Evolutionary conservation across 2,329 filamentous ascomycete genomes (phyloP).

Genomic region (Scytalidium lignicola): DNA sequence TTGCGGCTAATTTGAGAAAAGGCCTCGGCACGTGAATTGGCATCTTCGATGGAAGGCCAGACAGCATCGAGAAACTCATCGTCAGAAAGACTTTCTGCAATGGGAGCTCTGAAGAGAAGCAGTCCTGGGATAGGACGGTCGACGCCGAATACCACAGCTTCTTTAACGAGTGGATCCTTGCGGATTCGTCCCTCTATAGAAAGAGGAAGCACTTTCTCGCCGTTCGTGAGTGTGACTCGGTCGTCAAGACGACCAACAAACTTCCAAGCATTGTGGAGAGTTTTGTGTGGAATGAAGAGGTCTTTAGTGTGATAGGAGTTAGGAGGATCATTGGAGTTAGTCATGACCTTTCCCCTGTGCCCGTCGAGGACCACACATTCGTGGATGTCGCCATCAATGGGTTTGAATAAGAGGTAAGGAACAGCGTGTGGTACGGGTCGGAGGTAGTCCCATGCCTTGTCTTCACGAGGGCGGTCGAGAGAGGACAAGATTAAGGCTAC

Average conservation of each 20-base stretch:
- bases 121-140: slow-evolving; percentile 47
- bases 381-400: slow-evolving; percentile 25
- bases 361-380: slow-evolving; percentile 31
- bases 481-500: slow-evolving; percentile 57
- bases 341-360: slow-evolving; percentile 31
- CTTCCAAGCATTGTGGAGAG: slow-evolving; percentile 38
- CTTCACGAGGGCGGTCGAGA: slow-evolving; percentile 39
- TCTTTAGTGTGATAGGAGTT: slow-evolving; percentile 41
- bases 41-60: slow-evolving; percentile 45
- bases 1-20: slow-evolving; percentile 50
- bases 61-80: slow-evolving; percentile 42
- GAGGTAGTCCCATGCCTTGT: slow-evolving; percentile 58
- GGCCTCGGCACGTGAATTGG: slow-evolving; percentile 44
- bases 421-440: slow-evolving; percentile 22
- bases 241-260: slow-evolving; percentile 42
- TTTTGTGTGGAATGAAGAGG: slow-evolving; percentile 37
- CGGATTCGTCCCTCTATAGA: slow-evolving; percentile 48
- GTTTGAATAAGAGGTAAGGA: slow-evolving; percentile 15
- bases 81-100: slow-evolving; percentile 33
- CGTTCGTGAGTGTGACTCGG: slow-evolving; percentile 39
- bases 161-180: slow-evolving; percentile 45
- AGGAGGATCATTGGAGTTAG: slow-evolving; percentile 38
- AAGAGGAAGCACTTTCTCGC: slow-evolving; percentile 43
- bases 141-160: slow-evolving; percentile 53
- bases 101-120: slow-evolving; percentile 44